Evolutionary conservation across 805 yeast species (phyloP).

Genomic region (Torulaspora indica): DNA sequence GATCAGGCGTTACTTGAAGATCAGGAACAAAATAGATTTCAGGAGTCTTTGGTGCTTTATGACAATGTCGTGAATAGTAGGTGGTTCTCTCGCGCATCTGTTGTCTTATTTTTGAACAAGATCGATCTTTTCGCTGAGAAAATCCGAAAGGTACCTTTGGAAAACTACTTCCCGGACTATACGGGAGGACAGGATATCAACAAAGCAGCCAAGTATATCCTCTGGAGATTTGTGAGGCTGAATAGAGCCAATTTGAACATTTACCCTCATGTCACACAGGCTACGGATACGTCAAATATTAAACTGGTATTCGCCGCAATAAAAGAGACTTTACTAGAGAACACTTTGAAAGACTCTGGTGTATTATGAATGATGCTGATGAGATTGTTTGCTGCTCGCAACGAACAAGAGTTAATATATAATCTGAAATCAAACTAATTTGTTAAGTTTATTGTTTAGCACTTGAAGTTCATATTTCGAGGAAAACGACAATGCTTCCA

Average conservation of each 20-base stretch:
- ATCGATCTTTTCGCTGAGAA: conserved; percentile 88
- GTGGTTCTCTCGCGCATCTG: conserved; percentile 86
- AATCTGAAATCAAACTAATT: background rate
- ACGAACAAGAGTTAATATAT: background rate
- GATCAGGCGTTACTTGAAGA: conserved; percentile 83
- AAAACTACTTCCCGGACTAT: conserved; percentile 81
- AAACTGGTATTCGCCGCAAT: conserved; percentile 81
- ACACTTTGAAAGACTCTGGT: conserved; percentile 71
- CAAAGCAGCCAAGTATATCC: conserved; percentile 85
- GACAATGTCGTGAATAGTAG: conserved; percentile 88
- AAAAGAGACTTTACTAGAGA: conserved; percentile 72
- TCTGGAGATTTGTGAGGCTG: conserved; percentile 83
- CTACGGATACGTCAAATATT: conserved; percentile 88
- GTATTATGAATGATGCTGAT: conserved; percentile 40
- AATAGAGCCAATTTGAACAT: conserved; percentile 77
- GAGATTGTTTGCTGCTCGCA: background rate
- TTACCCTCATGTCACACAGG: conserved; percentile 90
- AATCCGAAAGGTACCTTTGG: conserved; percentile 73
- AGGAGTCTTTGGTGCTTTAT: conserved; percentile 76
- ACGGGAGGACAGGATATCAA: conserved; percentile 85
- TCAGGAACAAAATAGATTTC: conserved; percentile 66
- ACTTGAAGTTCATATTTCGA: background rate
- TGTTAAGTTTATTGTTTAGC: background rate
- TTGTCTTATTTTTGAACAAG: conserved; percentile 81
- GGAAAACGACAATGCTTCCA: background rate